Evolutionary conservation across 2,329 filamentous ascomycete species (phyloP).

Genomic region (Colletotrichum aenigma): DNA sequence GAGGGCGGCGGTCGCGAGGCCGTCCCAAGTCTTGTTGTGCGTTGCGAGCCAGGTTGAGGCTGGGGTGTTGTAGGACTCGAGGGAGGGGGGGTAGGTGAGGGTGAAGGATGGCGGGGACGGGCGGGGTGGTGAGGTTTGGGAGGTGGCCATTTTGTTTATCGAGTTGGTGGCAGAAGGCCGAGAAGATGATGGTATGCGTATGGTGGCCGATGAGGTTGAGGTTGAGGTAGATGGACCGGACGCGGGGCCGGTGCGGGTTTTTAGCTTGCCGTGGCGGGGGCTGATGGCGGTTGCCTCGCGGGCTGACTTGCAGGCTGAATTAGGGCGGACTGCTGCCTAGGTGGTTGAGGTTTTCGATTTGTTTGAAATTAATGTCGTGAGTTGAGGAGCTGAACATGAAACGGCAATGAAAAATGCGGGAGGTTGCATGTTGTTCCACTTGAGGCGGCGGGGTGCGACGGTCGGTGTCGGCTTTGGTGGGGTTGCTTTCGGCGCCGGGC

Average conservation of each 20-base stretch:
- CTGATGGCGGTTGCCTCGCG: not conserved
- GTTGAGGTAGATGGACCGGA: not conserved
- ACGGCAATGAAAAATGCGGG: not conserved
- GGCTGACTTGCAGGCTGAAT: not conserved
- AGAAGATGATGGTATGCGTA: not conserved
- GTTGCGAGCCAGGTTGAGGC: constrained; percentile 17
- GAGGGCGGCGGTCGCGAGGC: constrained; percentile 35
- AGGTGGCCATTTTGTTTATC: not conserved
- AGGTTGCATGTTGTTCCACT: not conserved
- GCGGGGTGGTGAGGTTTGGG: not conserved
- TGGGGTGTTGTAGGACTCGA: constrained; percentile 22
- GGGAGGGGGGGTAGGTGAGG: constrained; percentile 19
- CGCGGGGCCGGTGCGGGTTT: not conserved
- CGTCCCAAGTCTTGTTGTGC: constrained; percentile 22
- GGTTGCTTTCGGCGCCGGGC: not conserved
- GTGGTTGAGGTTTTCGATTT: not conserved
- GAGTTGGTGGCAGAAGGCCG: not conserved
- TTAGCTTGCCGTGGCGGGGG: not conserved
- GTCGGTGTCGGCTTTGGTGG: not conserved
- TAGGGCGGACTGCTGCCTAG: not conserved
- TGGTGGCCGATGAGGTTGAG: not conserved
- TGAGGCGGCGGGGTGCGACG: not conserved
- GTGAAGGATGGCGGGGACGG: constrained; percentile 10
- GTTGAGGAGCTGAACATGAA: not conserved
- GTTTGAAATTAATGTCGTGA: not conserved